Evolutionary conservation across 1,284 basidiomycete genomes (phyloP), one percentile per base, ranked within the genome.

Genomic region (Moesziomyces sp.): DNA sequence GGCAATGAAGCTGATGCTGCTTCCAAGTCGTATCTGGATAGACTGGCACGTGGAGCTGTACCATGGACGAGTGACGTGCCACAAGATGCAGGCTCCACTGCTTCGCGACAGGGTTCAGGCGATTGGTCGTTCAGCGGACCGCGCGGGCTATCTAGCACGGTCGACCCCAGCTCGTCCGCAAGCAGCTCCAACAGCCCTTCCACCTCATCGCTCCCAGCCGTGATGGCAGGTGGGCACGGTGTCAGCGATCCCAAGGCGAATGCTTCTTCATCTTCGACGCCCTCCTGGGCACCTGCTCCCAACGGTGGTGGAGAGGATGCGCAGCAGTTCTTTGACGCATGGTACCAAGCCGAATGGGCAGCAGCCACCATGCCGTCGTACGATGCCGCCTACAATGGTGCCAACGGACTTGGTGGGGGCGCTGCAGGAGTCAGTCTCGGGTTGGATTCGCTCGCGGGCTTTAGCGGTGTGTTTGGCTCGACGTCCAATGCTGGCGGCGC

Each of bases 281-380:
- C 74, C 1, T 26, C 57, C 21, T 30, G 53, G 13, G 58, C 58
- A 1, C 26, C 62, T 43, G 54, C 48, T 30, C 30, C 53, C 16
- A 68, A 71, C 33, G 58, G 65, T 11, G 65, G 61, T 9, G 63
- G 66, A 14, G 70, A 76, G 19, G 70, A 76, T 38, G 74, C 74
- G n/a, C 74, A 76, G 50, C 59, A 69, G 18, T 63, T 76, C 56
- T 76, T 76, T 26, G 74, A 76, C 19, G 58, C 64, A 9, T 76
- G 74, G 74, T 74, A 76, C 44, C 64, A 68, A 28, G 74, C 74
- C 44, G 74, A 76, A n/a, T 72, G 72, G 62, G 74, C 74, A 43
- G 54, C 70, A 9, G 70, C 72, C 23, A 70, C 72, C 3, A 66
- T 74, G 72, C 72, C 72, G 1, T 70, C 62, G 21, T 74, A 69